These are phyloP conservation scores for Kwoniella shivajii DNA, from an alignment of 1,284 basidiomycete genomes.

Conservation along the genomic window DNA sequence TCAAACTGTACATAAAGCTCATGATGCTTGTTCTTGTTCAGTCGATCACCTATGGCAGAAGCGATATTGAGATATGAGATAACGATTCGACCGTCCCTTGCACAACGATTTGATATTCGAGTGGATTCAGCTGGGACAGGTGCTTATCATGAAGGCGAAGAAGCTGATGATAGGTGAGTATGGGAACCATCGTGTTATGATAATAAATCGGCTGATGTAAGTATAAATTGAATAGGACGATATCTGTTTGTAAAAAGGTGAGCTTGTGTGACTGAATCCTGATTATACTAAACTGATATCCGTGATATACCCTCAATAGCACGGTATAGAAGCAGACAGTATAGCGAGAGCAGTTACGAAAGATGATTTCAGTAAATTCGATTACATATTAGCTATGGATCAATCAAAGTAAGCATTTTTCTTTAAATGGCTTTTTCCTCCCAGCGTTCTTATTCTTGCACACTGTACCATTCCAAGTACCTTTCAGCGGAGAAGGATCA, in stretches of 20 bases:
- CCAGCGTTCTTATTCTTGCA: not conserved
- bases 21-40: conserved; percentile 4
- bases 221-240: conserved; percentile 49
- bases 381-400: conserved; percentile 59
- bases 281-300: not conserved
- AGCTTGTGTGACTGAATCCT: not conserved
- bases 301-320: conserved; percentile 16
- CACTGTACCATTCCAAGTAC: not conserved
- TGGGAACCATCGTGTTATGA: not conserved
- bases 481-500: too few species aligned
- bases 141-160: conserved; percentile 54
- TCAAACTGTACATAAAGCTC: not conserved
- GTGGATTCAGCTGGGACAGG: conserved; percentile 55
- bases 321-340: conserved; percentile 52
- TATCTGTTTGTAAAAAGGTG: conserved; percentile 52
- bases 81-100: conserved; percentile 26
- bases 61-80: conserved; percentile 50
- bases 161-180: conserved; percentile 49
- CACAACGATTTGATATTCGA: conserved; percentile 25
- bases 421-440: not conserved
- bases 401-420: conserved; percentile 37
- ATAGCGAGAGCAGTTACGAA: conserved; percentile 49
- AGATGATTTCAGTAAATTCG: conserved; percentile 52
- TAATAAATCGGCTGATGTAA: conserved; percentile 8
- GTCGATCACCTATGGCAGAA: conserved; percentile 55